A percentile compares a stretch with the other conserved stretches of the same genome.
Evolutionary conservation across 163 green algal genomes (phyloP).

Genomic region (Chlorella variabilis): DNA sequence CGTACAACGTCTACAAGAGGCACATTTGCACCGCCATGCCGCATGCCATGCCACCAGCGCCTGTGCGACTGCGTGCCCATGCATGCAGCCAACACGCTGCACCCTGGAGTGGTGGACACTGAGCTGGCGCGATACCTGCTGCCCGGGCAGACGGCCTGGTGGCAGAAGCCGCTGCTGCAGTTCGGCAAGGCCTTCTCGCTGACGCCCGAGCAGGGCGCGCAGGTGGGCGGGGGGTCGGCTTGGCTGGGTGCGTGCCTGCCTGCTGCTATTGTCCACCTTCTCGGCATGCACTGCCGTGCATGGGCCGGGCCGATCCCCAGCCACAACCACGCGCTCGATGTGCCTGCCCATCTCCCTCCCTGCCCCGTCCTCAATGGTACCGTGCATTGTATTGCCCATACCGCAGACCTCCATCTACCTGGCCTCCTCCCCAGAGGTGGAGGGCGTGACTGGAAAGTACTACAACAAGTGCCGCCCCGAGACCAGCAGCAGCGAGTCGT

Average conservation of each 20-base stretch:
- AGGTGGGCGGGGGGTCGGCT: not conserved
- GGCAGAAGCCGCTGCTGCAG: slow-evolving; percentile 41
- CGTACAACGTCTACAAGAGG: no score
- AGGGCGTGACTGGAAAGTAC: slow-evolving; percentile 80
- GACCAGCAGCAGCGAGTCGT: slow-evolving; percentile 51
- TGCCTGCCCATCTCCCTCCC: no score
- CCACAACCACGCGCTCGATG: no score
- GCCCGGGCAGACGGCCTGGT: slow-evolving; percentile 12
- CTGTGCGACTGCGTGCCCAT: no score
- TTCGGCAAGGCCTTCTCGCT: slow-evolving; percentile 19
- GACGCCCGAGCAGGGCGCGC: slow-evolving; percentile 50
- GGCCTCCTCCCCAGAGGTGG: slow-evolving; percentile 63
- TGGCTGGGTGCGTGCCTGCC: no score
- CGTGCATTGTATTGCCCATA: no score
- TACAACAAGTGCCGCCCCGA: slow-evolving; percentile 63
- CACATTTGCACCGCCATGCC: no score
- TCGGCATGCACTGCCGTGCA: no score
- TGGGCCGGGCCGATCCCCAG: no score
- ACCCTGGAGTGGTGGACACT: slow-evolving; percentile 84
- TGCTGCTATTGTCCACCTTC: no score
- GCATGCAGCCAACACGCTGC: slow-evolving; percentile 71
- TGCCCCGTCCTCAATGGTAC: no score
- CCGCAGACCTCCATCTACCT: slow-evolving; percentile 80
- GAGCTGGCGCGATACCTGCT: slow-evolving; percentile 63
- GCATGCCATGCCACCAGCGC: no score